A percentile compares a stretch with the other conserved stretches of the same genome.
phyloP scores from a whole-genome alignment of 495 filamentous ascomycete species.

The Aspergillus sparsus region DNA sequence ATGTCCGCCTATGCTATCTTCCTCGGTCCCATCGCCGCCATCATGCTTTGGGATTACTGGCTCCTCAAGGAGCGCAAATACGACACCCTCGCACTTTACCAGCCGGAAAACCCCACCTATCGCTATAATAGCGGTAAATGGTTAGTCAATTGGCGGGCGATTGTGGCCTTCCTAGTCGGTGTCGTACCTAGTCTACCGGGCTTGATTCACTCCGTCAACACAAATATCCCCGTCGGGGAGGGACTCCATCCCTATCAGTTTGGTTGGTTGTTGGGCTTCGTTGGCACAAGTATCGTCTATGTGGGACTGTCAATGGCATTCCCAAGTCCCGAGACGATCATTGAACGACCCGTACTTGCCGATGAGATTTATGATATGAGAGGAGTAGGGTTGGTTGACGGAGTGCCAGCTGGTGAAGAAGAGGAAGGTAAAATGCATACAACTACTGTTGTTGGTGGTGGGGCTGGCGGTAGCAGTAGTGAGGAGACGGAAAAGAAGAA shows the following conservation, averaged over 20 bases:
- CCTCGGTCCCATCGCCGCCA: constrained; percentile 66
- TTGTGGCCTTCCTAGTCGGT: constrained; percentile 61
- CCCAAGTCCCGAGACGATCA: constrained; percentile 38
- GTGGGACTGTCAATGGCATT: constrained; percentile 40
- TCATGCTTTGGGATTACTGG: constrained; percentile 71
- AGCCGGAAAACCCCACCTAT: constrained; percentile 40
- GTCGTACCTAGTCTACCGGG: constrained; percentile 64
- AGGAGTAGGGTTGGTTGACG: constrained; percentile 32
- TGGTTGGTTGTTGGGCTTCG: constrained; percentile 58
- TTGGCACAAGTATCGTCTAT: constrained; percentile 50
- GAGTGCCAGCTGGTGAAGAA: constrained; percentile 25
- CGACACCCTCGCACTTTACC: constrained; percentile 56
- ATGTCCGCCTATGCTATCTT: constrained; percentile 68
- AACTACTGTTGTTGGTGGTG: too few relatives aligned
- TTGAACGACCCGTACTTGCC: constrained; percentile 44
- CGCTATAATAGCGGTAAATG: constrained; percentile 51
- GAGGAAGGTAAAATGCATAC: constrained; percentile 7
- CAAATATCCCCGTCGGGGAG: constrained; percentile 43
- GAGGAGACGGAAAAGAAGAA: constrained; percentile 19
- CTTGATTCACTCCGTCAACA: constrained; percentile 53
- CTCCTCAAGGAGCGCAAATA: constrained; percentile 60
- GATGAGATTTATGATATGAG: constrained; percentile 51
- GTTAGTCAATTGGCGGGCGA: constrained; percentile 67
- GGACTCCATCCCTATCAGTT: constrained; percentile 56
- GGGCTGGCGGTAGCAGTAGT: not conserved